These are phyloP conservation scores for Didymella arachidicola DNA, from an alignment of 2,329 filamentous ascomycete species.

Conservation along the genomic window DNA sequence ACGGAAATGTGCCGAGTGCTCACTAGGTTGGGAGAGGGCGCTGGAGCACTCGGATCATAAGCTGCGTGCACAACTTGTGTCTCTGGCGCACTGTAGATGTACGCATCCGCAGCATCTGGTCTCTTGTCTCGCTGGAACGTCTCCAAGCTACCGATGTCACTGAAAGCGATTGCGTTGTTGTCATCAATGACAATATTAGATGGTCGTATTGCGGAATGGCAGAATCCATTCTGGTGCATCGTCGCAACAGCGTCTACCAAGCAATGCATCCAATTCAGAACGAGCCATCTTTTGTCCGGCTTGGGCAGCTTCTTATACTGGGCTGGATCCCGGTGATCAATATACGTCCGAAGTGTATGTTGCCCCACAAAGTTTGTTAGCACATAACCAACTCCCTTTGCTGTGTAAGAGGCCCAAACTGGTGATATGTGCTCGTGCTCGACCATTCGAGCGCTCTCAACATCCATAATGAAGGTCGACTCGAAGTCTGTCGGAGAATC, in stretches of 20 bases:
- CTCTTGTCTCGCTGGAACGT: constrained; percentile 62
- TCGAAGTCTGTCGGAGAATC: constrained; percentile 43
- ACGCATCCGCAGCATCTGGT: constrained; percentile 70
- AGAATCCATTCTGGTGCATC: constrained; percentile 69
- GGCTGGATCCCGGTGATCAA: constrained; percentile 67
- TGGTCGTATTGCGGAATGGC: constrained; percentile 74
- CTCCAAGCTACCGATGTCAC: constrained; percentile 63
- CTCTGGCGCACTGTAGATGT: constrained; percentile 78
- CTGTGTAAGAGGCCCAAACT: constrained; percentile 74
- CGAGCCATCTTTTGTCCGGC: constrained; percentile 63
- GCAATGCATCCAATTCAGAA: constrained; percentile 80
- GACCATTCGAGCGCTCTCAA: constrained; percentile 65
- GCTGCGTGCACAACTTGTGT: constrained; percentile 44
- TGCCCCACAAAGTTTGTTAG: constrained; percentile 73
- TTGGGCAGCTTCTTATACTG: constrained; percentile 70
- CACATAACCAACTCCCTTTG: constrained; percentile 69
- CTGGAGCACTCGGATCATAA: constrained; percentile 22
- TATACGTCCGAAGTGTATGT: constrained; percentile 71
- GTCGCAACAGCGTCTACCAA: constrained; percentile 72
- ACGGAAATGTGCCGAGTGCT: constrained; percentile 41
- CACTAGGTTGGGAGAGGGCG: constrained; percentile 25
- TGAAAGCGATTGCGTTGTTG: constrained; percentile 71
- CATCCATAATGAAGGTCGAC: constrained; percentile 66
- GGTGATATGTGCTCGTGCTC: constrained; percentile 75
- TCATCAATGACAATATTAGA: constrained; percentile 73